Conservation (phyloP, 2,329 filamentous ascomycete species). For the Davidsoniella neocaledoniae region DNA sequence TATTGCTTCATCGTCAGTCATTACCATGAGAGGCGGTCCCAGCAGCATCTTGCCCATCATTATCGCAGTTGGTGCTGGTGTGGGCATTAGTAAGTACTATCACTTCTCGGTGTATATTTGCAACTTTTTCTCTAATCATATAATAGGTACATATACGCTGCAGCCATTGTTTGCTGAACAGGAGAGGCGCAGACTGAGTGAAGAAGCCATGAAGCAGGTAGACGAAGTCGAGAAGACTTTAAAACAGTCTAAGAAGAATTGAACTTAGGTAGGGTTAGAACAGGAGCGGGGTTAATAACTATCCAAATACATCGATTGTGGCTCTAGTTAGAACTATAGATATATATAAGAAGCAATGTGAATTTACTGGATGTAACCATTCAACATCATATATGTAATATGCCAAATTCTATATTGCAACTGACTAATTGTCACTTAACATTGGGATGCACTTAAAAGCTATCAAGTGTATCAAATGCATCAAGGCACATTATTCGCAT, state of each 20-base stretch:
- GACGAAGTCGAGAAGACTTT: constrained; percentile 8
- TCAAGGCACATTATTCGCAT: no score
- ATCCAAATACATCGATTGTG: no score
- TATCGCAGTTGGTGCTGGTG: constrained; percentile 10
- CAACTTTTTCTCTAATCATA: not conserved
- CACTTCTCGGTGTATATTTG: not conserved
- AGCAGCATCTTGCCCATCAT: constrained; percentile 9
- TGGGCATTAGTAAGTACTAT: constrained; percentile 9
- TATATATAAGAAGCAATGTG: no score
- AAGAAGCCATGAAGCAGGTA: constrained; percentile 7
- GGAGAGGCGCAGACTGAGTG: constrained; percentile 6
- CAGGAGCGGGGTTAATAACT: no score
- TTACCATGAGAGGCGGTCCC: constrained; percentile 7
- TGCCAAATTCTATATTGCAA: no score
- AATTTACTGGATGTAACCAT: no score
- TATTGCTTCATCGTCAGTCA: not conserved
- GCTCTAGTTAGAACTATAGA: no score
- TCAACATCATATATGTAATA: no score
- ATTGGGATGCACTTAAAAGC: no score
- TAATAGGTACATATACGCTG: constrained; percentile 9
- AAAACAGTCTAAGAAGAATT: constrained; percentile 1
- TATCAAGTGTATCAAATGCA: no score
- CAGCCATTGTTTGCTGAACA: constrained; percentile 10
- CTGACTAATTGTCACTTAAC: no score
- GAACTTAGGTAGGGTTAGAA: not conserved